Conservation (phyloP, 768 basidiomycete genomes). For the Bullera alba region DNA sequence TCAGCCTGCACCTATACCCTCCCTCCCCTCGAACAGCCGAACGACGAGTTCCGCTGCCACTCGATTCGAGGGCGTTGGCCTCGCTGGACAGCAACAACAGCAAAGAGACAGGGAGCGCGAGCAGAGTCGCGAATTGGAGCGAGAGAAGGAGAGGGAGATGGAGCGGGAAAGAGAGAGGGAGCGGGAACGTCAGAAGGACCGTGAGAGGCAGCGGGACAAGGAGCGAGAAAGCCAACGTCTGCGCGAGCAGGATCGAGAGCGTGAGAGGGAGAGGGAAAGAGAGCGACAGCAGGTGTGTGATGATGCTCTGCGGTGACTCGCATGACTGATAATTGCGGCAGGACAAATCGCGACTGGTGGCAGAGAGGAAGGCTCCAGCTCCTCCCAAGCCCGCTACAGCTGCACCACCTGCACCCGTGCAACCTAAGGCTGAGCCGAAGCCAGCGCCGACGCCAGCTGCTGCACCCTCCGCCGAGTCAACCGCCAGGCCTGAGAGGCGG, state of each 20-base stretch:
- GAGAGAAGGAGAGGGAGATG: slow-evolving; percentile 4
- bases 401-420: slow-evolving; percentile 4
- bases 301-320: no score
- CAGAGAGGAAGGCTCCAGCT: slow-evolving; percentile 40
- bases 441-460: slow-evolving; percentile 11
- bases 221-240: not conserved
- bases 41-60: slow-evolving; percentile 48
- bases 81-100: slow-evolving; percentile 57
- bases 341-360: slow-evolving; percentile 27
- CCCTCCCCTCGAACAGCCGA: slow-evolving; percentile 43
- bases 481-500: slow-evolving; percentile 58
- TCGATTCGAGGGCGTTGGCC: slow-evolving; percentile 83
- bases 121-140: not conserved
- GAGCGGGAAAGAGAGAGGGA: slow-evolving; percentile 33
- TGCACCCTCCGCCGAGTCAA: slow-evolving; percentile 7
- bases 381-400: slow-evolving; percentile 25
- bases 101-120: not conserved
- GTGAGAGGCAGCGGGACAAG: slow-evolving; percentile 6
- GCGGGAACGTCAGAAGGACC: slow-evolving; percentile 27
- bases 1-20: slow-evolving; percentile 25
- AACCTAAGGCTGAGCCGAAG: slow-evolving; percentile 1
- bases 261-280: slow-evolving; percentile 14
- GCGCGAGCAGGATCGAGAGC: slow-evolving; percentile 2
- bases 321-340: slow-evolving; percentile 5
- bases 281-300: slow-evolving; percentile 46